Conservation (phyloP, 2,329 filamentous ascomycete species). For the Aspergillus glaucus region DNA sequence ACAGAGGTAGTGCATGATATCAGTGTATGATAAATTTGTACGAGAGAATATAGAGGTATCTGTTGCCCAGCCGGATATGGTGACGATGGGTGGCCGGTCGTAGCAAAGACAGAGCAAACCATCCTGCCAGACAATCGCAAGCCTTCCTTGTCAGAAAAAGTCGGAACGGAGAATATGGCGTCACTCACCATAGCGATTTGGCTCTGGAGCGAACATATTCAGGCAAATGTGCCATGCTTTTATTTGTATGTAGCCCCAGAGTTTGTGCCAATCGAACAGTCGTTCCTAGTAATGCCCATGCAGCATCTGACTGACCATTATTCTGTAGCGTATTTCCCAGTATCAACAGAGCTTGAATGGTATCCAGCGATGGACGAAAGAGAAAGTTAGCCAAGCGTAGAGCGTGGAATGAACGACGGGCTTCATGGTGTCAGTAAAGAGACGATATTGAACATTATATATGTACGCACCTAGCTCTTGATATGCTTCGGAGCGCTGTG, state of each 20-base stretch:
- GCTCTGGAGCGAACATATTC: slow-evolving; percentile 20
- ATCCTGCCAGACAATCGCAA: slow-evolving; percentile 30
- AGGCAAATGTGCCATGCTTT: slow-evolving; percentile 17
- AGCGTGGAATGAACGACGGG: slow-evolving; percentile 40
- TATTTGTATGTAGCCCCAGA: slow-evolving; percentile 34
- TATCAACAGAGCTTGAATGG: slow-evolving; percentile 51
- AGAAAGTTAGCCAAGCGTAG: slow-evolving; percentile 54
- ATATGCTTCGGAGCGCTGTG: slow-evolving; percentile 17
- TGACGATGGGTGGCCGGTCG: slow-evolving; percentile 26
- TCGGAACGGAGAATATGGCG: background rate
- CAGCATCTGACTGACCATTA: slow-evolving; percentile 26
- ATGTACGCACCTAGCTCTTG: slow-evolving; percentile 17
- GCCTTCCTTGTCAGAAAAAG: slow-evolving; percentile 12
- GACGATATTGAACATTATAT: background rate
- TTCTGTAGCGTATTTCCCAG: slow-evolving; percentile 45
- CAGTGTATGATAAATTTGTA: slow-evolving; percentile 16
- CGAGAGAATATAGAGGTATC: slow-evolving; percentile 9
- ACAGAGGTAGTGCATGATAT: slow-evolving; percentile 25
- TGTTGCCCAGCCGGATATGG: slow-evolving; percentile 17
- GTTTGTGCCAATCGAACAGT: slow-evolving; percentile 29
- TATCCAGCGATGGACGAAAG: slow-evolving; percentile 50
- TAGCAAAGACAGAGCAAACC: slow-evolving; percentile 29
- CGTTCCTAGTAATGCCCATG: slow-evolving; percentile 25
- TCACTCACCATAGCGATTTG: slow-evolving; percentile 17
- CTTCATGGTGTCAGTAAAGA: slow-evolving; percentile 6